These are phyloP conservation scores for Lactarius akahatsu DNA, from an alignment of 768 basidiomycete species.

Conservation along the genomic window DNA sequence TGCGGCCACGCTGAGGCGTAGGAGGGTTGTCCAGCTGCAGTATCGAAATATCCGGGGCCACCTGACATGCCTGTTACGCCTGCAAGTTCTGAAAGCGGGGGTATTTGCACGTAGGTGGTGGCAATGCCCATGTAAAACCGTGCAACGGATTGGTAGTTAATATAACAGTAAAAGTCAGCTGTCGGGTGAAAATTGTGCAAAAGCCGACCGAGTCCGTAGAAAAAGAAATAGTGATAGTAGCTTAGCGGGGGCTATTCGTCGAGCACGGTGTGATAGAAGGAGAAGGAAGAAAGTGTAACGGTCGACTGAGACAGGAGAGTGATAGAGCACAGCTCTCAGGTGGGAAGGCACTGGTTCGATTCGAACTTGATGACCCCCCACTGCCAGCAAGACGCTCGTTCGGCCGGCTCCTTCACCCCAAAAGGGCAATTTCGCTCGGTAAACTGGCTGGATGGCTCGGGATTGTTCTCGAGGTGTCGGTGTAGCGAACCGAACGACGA, in stretches of 20 bases:
- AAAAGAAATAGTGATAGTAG: background rate
- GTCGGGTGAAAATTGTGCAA: conserved; percentile 9
- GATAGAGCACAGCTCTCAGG: conserved; percentile 23
- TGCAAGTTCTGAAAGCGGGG: conserved; percentile 17
- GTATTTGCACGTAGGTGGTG: conserved; percentile 18
- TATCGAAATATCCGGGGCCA: conserved; percentile 5
- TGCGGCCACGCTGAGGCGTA: conserved; percentile 11
- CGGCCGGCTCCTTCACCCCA: background rate
- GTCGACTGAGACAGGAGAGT: background rate
- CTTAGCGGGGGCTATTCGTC: background rate
- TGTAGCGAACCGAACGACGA: background rate
- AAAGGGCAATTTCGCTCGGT: conserved; percentile 10
- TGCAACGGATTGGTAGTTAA: conserved; percentile 7
- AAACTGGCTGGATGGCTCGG: conserved; percentile 12
- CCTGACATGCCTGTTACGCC: conserved; percentile 19
- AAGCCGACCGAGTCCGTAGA: conserved; percentile 13
- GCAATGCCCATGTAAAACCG: conserved; percentile 9
- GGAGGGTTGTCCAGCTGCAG: conserved; percentile 18
- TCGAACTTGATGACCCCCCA: background rate
- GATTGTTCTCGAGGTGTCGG: conserved; percentile 4
- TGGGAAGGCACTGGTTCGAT: background rate
- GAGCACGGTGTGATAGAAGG: conserved; percentile 18
- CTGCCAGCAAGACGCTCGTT: conserved; percentile 1
- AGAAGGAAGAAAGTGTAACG: background rate
- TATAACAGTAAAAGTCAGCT: background rate